These are phyloP conservation scores for Vitis cinerea DNA, from an alignment of 164 flowering plant species.

Conservation along the genomic window DNA sequence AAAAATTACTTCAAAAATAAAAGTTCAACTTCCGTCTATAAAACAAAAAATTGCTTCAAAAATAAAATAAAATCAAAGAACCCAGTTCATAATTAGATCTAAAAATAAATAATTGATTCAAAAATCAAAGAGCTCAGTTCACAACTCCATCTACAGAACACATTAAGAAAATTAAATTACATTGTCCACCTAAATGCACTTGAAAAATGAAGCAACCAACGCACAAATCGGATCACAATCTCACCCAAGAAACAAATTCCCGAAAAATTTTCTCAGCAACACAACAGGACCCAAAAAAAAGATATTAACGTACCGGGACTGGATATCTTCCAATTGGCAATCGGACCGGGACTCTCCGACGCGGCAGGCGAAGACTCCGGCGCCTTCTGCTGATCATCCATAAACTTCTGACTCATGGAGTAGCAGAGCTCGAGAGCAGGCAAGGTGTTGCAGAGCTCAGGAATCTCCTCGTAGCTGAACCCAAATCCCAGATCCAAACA, in stretches of 20 bases:
- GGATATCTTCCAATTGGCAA: constrained; percentile 88
- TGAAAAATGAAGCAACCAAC: too few species aligned
- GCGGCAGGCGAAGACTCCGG: constrained; percentile 32
- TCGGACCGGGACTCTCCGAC: constrained; percentile 32
- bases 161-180: background rate
- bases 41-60: too few species aligned
- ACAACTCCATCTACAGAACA: background rate
- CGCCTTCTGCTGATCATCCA: constrained; percentile 58
- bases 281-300: too few species aligned
- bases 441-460: constrained; percentile 80
- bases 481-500: constrained; percentile 90
- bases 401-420: constrained; percentile 78
- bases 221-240: background rate
- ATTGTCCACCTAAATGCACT: too few species aligned
- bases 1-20: too few species aligned
- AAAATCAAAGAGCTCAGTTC: background rate
- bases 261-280: background rate
- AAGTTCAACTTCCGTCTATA: too few species aligned
- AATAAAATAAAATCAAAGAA: too few species aligned
- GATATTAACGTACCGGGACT: constrained; percentile 63
- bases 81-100: too few species aligned
- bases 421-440: constrained; percentile 94
- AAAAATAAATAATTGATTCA: too few species aligned
- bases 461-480: constrained; percentile 84
- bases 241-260: background rate